Evolutionary conservation across 768 basidiomycete species (phyloP).

Genomic region (Clitopilus hobsonii): DNA sequence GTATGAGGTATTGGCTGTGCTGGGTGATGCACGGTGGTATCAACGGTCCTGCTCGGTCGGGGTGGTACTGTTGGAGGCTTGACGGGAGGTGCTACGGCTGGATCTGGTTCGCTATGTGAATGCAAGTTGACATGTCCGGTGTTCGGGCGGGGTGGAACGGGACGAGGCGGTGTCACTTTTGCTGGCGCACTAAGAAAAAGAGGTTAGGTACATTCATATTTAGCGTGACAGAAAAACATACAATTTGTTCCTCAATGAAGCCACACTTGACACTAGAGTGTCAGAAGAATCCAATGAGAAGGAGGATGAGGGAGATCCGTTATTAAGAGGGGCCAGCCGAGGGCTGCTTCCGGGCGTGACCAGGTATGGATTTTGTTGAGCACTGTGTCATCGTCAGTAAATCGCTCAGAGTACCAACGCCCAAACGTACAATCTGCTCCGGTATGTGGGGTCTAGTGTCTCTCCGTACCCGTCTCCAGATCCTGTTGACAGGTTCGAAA

Average conservation of each 20-base stretch:
- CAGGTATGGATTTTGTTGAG: conserved; percentile 5
- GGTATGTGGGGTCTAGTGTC: conserved; percentile 8
- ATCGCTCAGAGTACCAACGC: background rate
- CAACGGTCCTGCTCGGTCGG: conserved; percentile 15
- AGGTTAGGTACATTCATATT: background rate
- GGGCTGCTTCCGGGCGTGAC: conserved; percentile 6
- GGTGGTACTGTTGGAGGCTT: conserved; percentile 17
- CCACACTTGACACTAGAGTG: conserved; percentile 24
- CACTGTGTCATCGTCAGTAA: background rate
- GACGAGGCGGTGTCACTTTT: conserved; percentile 10
- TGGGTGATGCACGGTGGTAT: conserved; percentile 12
- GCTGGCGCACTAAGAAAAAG: background rate
- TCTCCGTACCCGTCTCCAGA: background rate
- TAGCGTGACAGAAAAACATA: conserved; percentile 27
- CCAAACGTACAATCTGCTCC: background rate
- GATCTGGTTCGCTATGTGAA: conserved; percentile 9
- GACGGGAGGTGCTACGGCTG: conserved; percentile 15
- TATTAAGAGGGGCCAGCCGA: conserved; percentile 9
- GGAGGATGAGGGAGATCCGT: background rate
- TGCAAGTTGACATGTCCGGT: conserved; percentile 2
- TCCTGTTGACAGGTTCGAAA: conserved; percentile 1
- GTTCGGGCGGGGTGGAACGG: conserved; percentile 8
- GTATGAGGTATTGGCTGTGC: conserved; percentile 2
- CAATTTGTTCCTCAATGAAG: conserved; percentile 44
- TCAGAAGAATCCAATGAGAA: conserved; percentile 9